phyloP scores from a whole-genome alignment of 129 eudicot species.

The Escallonia rubra region DNA sequence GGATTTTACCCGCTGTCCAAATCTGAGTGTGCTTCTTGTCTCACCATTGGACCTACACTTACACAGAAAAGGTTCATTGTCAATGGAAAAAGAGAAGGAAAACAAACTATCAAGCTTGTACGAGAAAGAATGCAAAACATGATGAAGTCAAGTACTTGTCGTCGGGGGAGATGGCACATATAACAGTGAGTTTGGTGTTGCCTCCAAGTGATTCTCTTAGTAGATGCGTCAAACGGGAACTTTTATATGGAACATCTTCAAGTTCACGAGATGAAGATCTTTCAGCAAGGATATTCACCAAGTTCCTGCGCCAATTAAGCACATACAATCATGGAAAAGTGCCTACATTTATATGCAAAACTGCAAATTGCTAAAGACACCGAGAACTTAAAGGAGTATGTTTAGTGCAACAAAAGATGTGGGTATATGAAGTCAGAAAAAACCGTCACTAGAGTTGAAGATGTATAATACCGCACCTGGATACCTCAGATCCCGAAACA shows the following conservation, averaged over 20 bases:
- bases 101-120: background rate
- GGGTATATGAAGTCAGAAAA: no score
- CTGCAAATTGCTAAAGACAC: no score
- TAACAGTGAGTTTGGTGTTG: conserved; percentile 83
- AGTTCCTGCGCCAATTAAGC: conserved; percentile 47
- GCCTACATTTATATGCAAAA: no score
- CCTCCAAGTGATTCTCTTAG: conserved; percentile 93
- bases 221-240: conserved; percentile 77
- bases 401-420: no score
- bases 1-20: conserved; percentile 65
- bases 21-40: conserved; percentile 91
- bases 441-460: no score
- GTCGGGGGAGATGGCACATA: conserved; percentile 81
- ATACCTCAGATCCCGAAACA: no score
- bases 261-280: conserved; percentile 41
- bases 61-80: background rate
- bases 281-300: conserved; percentile 77
- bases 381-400: no score
- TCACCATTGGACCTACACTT: conserved; percentile 57
- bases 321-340: background rate
- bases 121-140: background rate
- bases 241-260: conserved; percentile 48
- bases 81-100: background rate
- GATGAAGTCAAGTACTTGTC: conserved; percentile 42
- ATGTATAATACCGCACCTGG: no score